A percentile compares a stretch with the other conserved stretches of the same genome.
Evolutionary conservation across 495 filamentous ascomycete species (phyloP).

Genomic region (Glutinoglossum americanum): DNA sequence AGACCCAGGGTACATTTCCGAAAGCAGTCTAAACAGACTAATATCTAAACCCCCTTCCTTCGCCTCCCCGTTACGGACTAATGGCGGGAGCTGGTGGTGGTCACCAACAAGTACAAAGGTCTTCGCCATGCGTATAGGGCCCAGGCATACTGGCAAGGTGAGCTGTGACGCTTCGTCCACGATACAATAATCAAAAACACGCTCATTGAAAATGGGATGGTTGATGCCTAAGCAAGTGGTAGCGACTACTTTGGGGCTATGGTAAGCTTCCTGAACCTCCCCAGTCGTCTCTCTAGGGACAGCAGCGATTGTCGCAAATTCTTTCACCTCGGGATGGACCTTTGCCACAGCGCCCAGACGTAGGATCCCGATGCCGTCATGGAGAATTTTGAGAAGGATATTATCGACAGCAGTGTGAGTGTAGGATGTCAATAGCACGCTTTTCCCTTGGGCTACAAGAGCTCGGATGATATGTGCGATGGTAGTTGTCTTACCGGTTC

Average conservation of each 20-base stretch:
- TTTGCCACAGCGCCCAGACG: slow-evolving; percentile 67
- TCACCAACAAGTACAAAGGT: slow-evolving; percentile 92
- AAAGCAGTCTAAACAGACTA: slow-evolving; percentile 81
- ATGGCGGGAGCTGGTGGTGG: slow-evolving; percentile 82
- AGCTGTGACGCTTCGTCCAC: slow-evolving; percentile 97
- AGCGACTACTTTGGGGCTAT: slow-evolving; percentile 67
- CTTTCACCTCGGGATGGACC: slow-evolving; percentile 62
- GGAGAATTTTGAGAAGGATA: slow-evolving; percentile 73
- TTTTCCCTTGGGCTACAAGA: slow-evolving; percentile 73
- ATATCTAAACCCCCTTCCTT: slow-evolving; percentile 72
- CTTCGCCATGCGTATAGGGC: slow-evolving; percentile 80
- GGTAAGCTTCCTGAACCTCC: slow-evolving; percentile 62
- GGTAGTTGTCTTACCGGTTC: slow-evolving; percentile 93
- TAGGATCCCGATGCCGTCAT: slow-evolving; percentile 59
- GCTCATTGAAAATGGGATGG: slow-evolving; percentile 69
- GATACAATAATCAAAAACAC: slow-evolving; percentile 92
- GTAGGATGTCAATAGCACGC: slow-evolving; percentile 80
- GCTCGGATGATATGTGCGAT: slow-evolving; percentile 94
- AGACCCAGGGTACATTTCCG: slow-evolving; percentile 63
- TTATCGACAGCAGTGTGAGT: slow-evolving; percentile 97
- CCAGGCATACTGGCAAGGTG: slow-evolving; percentile 80
- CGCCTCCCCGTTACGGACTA: slow-evolving; percentile 82
- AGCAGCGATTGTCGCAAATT: slow-evolving; percentile 59
- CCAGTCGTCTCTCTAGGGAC: slow-evolving; percentile 51
- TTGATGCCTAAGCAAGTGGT: slow-evolving; percentile 86